Evolutionary conservation across 1,284 basidiomycete genomes (phyloP).

Genomic region (Cutaneotrichosporon dermatis): DNA sequence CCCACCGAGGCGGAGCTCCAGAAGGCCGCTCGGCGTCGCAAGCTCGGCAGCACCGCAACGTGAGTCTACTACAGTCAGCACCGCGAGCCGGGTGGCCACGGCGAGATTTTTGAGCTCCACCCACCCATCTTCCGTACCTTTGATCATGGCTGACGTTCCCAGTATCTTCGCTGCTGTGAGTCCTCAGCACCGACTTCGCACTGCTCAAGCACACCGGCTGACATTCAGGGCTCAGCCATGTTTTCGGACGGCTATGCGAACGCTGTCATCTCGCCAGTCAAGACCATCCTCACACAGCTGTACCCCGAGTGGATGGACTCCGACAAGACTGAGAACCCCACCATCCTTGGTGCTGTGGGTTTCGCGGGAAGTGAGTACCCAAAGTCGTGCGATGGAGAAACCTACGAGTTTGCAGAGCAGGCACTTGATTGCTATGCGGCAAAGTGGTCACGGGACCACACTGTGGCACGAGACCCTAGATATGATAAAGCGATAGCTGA

Average conservation of each 20-base stretch:
- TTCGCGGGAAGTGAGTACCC: slow-evolving; percentile 64
- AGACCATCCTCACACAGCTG: slow-evolving; percentile 62
- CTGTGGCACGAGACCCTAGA: too few species aligned
- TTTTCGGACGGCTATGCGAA: slow-evolving; percentile 82
- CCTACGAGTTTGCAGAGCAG: too few species aligned
- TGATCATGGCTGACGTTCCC: background rate
- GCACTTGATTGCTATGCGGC: too few species aligned
- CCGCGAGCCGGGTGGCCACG: too few species aligned
- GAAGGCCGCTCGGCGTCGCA: background rate
- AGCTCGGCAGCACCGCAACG: slow-evolving; percentile 12
- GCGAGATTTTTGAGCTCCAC: too few species aligned
- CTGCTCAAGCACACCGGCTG: background rate
- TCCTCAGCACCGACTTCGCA: background rate
- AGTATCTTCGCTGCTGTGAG: slow-evolving; percentile 14
- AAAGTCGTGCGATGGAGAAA: too few species aligned
- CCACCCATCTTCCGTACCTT: background rate
- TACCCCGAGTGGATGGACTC: slow-evolving; percentile 54
- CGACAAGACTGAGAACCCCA: slow-evolving; percentile 53
- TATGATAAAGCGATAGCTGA: background rate
- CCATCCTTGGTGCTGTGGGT: slow-evolving; percentile 59
- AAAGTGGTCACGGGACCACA: too few species aligned
- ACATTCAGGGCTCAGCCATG: slow-evolving; percentile 63
- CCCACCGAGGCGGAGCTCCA: background rate
- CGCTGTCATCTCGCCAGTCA: slow-evolving; percentile 60
- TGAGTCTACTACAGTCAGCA: background rate